phyloP scores from a whole-genome alignment of 2,329 filamentous ascomycete species.

The Moelleriella libera region DNA sequence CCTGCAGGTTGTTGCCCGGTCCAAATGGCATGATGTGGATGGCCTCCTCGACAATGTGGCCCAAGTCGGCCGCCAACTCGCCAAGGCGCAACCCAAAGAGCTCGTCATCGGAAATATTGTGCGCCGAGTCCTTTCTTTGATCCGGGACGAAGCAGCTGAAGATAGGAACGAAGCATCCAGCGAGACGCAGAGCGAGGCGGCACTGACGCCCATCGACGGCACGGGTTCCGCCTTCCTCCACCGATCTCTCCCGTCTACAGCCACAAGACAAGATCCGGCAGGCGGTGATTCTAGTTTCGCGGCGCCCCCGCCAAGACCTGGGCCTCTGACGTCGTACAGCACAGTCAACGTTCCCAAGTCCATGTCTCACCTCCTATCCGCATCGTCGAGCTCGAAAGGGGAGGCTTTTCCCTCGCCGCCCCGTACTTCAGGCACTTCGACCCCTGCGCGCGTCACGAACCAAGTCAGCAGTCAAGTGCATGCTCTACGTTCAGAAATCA shows the following conservation, averaged over 20 bases:
- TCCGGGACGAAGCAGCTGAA: constrained; percentile 81
- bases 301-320: constrained; percentile 33
- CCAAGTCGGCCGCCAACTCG: constrained; percentile 62
- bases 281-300: constrained; percentile 14
- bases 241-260: constrained; percentile 17
- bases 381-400: constrained; percentile 38
- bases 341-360: constrained; percentile 58
- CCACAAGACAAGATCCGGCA: constrained; percentile 19
- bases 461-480: constrained; percentile 35
- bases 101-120: constrained; percentile 92
- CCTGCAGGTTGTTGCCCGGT: constrained; percentile 70
- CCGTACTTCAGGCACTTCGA: constrained; percentile 33
- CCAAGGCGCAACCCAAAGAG: constrained; percentile 76
- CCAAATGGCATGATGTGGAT: constrained; percentile 63
- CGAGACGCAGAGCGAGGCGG: constrained; percentile 41
- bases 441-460: constrained; percentile 23
- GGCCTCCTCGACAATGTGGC: constrained; percentile 71
- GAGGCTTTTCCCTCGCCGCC: constrained; percentile 27
- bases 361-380: constrained; percentile 78
- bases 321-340: constrained; percentile 45
- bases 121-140: constrained; percentile 74
- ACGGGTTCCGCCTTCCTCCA: constrained; percentile 13
- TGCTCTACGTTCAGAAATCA: constrained; percentile 77
- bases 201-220: constrained; percentile 25
- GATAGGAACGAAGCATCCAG: constrained; percentile 51